Conservation (phyloP, 208 protist genomes). For the Leishmania tarentolae region DNA sequence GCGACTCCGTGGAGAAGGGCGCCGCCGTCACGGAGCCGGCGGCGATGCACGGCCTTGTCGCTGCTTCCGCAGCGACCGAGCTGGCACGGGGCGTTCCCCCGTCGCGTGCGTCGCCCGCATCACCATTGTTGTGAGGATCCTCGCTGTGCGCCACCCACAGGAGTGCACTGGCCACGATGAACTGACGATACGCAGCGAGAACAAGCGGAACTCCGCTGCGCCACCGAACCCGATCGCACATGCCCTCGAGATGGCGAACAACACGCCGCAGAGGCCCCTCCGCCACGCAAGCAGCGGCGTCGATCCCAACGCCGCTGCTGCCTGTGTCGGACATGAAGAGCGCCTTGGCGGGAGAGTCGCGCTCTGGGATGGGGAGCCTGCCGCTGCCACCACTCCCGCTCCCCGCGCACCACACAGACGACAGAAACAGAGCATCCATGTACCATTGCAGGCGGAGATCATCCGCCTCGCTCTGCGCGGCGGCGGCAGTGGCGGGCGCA, state of each 20-base stretch:
- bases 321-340: not conserved
- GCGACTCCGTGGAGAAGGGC: not conserved
- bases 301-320: not conserved
- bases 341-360: not conserved
- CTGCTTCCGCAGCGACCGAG: slow-evolving; percentile 7
- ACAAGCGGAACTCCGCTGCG: slow-evolving; percentile 15
- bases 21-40: not conserved
- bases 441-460: slow-evolving; percentile 25
- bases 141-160: slow-evolving; percentile 15
- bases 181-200: slow-evolving; percentile 17
- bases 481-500: not conserved
- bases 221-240: slow-evolving; percentile 28
- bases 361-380: too few relatives aligned
- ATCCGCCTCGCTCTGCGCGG: slow-evolving; percentile 5
- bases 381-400: not conserved
- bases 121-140: not conserved
- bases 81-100: not conserved
- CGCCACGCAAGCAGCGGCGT: slow-evolving; percentile 1
- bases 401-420: slow-evolving; percentile 14
- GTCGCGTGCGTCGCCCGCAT: not conserved
- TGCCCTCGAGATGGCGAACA: slow-evolving; percentile 4
- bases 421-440: slow-evolving; percentile 21
- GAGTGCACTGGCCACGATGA: slow-evolving; percentile 13
- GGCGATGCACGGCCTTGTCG: slow-evolving; percentile 1
- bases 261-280: slow-evolving; percentile 9